These are phyloP conservation scores for Exophiala lecanii-corni DNA, from an alignment of 2,329 filamentous ascomycete genomes.

Conservation along the genomic window DNA sequence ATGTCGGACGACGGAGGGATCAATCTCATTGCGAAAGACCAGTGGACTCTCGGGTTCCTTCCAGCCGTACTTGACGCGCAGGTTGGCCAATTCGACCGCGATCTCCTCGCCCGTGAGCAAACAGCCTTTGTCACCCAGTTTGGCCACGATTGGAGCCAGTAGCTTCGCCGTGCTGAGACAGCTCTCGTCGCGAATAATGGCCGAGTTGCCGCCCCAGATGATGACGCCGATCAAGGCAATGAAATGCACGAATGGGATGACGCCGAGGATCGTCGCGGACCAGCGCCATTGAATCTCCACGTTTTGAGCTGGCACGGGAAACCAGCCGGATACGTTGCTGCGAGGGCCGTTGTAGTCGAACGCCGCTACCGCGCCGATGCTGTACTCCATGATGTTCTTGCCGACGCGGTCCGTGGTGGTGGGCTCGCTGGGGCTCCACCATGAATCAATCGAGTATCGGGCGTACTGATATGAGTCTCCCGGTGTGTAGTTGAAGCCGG, in stretches of 20 bases:
- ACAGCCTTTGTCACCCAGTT: slow-evolving; percentile 22
- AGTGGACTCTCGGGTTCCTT: slow-evolving; percentile 12
- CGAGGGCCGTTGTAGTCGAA: slow-evolving; percentile 24
- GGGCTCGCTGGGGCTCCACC: slow-evolving; percentile 16
- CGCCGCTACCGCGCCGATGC: slow-evolving; percentile 23
- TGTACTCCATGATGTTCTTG: slow-evolving; percentile 20
- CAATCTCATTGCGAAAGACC: slow-evolving; percentile 17
- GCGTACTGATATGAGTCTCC: slow-evolving; percentile 15
- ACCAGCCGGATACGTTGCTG: slow-evolving; percentile 69
- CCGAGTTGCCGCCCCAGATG: slow-evolving; percentile 24
- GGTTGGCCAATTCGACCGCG: slow-evolving; percentile 16
- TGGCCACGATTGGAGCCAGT: slow-evolving; percentile 23
- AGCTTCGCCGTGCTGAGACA: slow-evolving; percentile 23
- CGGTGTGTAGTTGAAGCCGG: slow-evolving; percentile 16
- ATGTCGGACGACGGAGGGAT: slow-evolving; percentile 14
- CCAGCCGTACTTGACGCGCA: slow-evolving; percentile 25
- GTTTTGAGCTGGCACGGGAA: slow-evolving; percentile 82
- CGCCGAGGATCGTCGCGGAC: slow-evolving; percentile 18
- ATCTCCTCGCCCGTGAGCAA: slow-evolving; percentile 25
- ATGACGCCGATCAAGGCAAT: slow-evolving; percentile 21
- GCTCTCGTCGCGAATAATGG: slow-evolving; percentile 25
- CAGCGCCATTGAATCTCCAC: slow-evolving; percentile 63
- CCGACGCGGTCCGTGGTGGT: slow-evolving; percentile 9
- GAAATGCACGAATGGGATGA: slow-evolving; percentile 22
- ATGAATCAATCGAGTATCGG: slow-evolving; percentile 17